phyloP scores from a whole-genome alignment of 352 stramenopile species.

The Thalassiosira mediterranea region DNA sequence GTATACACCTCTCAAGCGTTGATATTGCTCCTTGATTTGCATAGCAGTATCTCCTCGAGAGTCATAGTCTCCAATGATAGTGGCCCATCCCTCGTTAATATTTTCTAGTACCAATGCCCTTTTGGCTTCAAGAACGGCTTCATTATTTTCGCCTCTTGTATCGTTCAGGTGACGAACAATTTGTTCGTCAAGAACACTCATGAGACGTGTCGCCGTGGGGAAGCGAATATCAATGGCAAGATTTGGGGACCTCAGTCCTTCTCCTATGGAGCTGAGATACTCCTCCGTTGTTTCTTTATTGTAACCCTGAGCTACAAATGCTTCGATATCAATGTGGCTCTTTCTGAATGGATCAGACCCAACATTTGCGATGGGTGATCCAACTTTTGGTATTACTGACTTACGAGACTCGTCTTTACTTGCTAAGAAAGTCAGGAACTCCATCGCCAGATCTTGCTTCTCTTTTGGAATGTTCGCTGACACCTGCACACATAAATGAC shows the following conservation, averaged over 20 bases:
- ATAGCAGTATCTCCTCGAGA: slow-evolving; percentile 18
- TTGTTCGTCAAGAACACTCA: slow-evolving; percentile 13
- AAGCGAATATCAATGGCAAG: slow-evolving; percentile 43
- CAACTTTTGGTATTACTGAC: slow-evolving; percentile 43
- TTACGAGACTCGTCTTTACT: slow-evolving; percentile 21
- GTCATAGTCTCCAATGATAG: slow-evolving; percentile 36
- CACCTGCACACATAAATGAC: slow-evolving; percentile 2
- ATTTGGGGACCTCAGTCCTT: slow-evolving; percentile 29
- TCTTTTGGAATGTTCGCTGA: neutral
- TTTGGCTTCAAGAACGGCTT: neutral
- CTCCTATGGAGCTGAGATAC: slow-evolving; percentile 20
- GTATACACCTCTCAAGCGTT: slow-evolving; percentile 2
- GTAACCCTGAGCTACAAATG: slow-evolving; percentile 20
- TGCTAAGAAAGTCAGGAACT: slow-evolving; percentile 54
- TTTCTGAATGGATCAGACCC: slow-evolving; percentile 42
- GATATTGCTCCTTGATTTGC: slow-evolving; percentile 14
- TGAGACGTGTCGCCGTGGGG: slow-evolving; percentile 26
- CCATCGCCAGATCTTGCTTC: slow-evolving; percentile 28
- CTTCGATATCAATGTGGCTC: slow-evolving; percentile 27
- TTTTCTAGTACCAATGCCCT: slow-evolving; percentile 6
- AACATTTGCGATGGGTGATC: neutral
- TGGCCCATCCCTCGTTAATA: slow-evolving; percentile 20
- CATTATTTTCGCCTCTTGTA: neutral
- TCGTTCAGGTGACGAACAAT: slow-evolving; percentile 12
- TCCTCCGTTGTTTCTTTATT: slow-evolving; percentile 9